Conservation (phyloP, 169 alveolate species). For the Cyclospora cayetanensis region DNA sequence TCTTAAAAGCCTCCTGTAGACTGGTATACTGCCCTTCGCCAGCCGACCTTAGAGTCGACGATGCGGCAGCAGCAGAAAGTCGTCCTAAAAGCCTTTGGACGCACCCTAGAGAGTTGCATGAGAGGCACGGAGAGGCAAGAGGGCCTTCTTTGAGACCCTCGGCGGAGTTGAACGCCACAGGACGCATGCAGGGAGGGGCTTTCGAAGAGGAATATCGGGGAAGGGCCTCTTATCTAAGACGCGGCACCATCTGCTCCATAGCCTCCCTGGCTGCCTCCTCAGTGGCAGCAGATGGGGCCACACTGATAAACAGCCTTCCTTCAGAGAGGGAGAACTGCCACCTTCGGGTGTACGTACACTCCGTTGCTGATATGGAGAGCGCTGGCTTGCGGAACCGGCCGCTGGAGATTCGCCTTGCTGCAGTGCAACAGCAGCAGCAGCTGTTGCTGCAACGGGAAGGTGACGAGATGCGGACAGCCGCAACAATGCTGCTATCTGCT, state of each 20-base stretch:
- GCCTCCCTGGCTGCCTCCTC: background rate
- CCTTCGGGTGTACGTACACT: conserved; percentile 27
- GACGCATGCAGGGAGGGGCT: background rate
- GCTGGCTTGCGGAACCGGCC: background rate
- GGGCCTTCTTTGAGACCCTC: background rate
- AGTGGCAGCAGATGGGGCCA: background rate
- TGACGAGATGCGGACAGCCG: no score
- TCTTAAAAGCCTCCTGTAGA: no score
- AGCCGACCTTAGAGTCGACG: background rate
- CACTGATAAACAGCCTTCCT: background rate
- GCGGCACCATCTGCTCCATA: background rate
- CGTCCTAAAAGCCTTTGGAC: background rate
- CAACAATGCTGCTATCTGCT: background rate
- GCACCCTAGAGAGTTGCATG: background rate
- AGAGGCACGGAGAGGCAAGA: background rate
- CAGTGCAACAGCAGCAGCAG: conserved; percentile 28
- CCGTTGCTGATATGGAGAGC: background rate
- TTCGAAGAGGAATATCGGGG: background rate
- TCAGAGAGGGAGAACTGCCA: background rate
- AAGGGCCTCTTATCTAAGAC: background rate
- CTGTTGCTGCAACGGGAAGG: background rate
- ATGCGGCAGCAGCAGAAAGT: conserved; percentile 11
- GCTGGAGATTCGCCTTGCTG: background rate
- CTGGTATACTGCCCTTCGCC: background rate
- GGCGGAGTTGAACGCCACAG: background rate